These are phyloP conservation scores for Adansonia gregorii DNA, from an alignment of 441 rosid genomes.

Conservation along the genomic window DNA sequence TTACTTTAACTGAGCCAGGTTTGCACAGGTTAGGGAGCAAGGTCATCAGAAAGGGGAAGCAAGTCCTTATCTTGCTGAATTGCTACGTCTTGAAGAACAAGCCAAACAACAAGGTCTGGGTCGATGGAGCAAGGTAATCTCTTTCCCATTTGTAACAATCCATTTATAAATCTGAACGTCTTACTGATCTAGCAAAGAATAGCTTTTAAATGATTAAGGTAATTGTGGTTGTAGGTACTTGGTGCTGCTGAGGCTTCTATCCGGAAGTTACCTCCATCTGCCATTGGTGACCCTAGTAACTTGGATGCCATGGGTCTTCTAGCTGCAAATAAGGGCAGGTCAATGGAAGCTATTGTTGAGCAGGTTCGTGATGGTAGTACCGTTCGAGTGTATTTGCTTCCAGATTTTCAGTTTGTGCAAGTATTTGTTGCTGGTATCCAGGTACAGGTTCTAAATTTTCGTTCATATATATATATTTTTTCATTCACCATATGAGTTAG, in stretches of 20 bases:
- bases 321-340: slow-evolving; percentile 80
- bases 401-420: slow-evolving; percentile 93
- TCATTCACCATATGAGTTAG: neutral
- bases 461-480: slow-evolving; percentile 10
- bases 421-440: slow-evolving; percentile 96
- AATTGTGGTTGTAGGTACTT: slow-evolving; percentile 53
- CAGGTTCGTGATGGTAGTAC: slow-evolving; percentile 99
- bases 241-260: slow-evolving; percentile 83
- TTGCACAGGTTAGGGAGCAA: slow-evolving; percentile 75
- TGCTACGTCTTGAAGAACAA: slow-evolving; percentile 69
- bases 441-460: slow-evolving; percentile 44
- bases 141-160: neutral
- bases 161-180: neutral
- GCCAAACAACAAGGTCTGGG: slow-evolving; percentile 84
- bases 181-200: neutral
- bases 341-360: slow-evolving; percentile 92
- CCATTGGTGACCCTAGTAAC: slow-evolving; percentile 80
- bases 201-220: slow-evolving; percentile 7
- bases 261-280: slow-evolving; percentile 90
- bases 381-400: slow-evolving; percentile 88
- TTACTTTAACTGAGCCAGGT: slow-evolving; percentile 26
- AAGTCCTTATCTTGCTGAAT: slow-evolving; percentile 77
- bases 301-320: slow-evolving; percentile 88
- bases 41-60: slow-evolving; percentile 83
- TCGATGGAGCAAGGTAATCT: slow-evolving; percentile 81